Base-by-base conservation (phyloP, 2,329 filamentous ascomycete genomes). In the Alternaria arbusti region DNA sequence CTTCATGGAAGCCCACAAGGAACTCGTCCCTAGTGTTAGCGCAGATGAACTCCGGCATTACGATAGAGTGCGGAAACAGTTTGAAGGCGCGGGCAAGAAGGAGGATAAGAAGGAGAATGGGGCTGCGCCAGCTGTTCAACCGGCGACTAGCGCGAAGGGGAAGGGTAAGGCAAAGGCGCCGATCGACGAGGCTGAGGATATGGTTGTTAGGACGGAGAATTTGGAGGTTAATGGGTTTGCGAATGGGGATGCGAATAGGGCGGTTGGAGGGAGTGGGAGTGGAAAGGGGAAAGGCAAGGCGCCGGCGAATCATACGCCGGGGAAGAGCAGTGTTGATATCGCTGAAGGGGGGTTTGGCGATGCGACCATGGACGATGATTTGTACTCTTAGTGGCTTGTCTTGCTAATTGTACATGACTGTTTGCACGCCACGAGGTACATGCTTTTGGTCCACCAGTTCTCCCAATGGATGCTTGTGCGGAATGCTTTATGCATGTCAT, bases 1-100 rank as follows among this genome's bases (percentile, higher is more conserved):
- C 79, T 99, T 99, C 76, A 78, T 91, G 22, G 87, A 88, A 25
- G 96, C 96, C 1, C 89, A 95, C 74, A 84, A 84, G 46, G 96
- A 98, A 81, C 86, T 99, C 44, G 90, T 98, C n/a, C 94, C 94
- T 15, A 94, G 91, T 82, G 96, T 99, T 55, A 97, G 93, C 74
- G 90, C 91, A 11, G 95, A 97, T 66, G 96, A 99, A 82, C 83
- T 99, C 44, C 87, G 91, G 51, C 96, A 99, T 77, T 99, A 98
- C 73, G 92, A 97, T 76, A 84, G 87, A 1, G 95, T 99, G 6
- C 86, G 96, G 43, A 88, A 87, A 17, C 87, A 89, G 17, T 99
- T 99, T 75, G 96, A 99, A 76, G 90, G 90, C 10, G 81, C 79
- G 6, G 82, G 82, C 23, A 85, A 79, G 79, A 82, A 79, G 74